Evolutionary conservation across 2,329 filamentous ascomycete species (phyloP).

Genomic region (Colletotrichum tropicale): DNA sequence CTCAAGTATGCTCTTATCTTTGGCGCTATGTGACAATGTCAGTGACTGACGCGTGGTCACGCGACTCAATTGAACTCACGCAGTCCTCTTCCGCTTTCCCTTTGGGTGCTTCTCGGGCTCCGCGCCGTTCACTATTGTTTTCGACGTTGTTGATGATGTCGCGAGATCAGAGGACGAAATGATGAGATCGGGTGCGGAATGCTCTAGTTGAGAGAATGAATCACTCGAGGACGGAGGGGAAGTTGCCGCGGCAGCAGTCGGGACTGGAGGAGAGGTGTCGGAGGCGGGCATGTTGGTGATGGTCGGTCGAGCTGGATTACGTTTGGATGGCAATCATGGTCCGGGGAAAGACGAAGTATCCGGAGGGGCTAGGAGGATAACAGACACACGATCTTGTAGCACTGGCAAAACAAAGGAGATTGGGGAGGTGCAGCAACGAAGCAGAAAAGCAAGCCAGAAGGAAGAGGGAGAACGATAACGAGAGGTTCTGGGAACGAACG

Average conservation of each 20-base stretch:
- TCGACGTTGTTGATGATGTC: background rate
- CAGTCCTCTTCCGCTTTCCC: conserved; percentile 67
- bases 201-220: background rate
- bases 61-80: conserved; percentile 47
- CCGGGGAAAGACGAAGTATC: background rate
- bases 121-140: conserved; percentile 12
- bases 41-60: background rate
- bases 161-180: background rate
- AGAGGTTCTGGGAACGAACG: conserved; percentile 9
- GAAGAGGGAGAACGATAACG: conserved; percentile 2
- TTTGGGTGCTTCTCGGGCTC: conserved; percentile 55
- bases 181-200: background rate
- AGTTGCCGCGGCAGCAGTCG: background rate
- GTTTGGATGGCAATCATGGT: background rate
- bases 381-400: background rate
- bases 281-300: conserved; percentile 1
- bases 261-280: background rate
- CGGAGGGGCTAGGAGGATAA: background rate
- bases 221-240: conserved; percentile 3
- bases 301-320: background rate
- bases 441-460: background rate
- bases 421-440: background rate
- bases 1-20: conserved; percentile 89
- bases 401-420: background rate
- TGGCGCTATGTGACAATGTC: conserved; percentile 60